A percentile compares a stretch with the other conserved stretches of the same genome.
Conservation (phyloP, 2,329 filamentous ascomycete genomes). For the Fusarium cicatricum region DNA sequence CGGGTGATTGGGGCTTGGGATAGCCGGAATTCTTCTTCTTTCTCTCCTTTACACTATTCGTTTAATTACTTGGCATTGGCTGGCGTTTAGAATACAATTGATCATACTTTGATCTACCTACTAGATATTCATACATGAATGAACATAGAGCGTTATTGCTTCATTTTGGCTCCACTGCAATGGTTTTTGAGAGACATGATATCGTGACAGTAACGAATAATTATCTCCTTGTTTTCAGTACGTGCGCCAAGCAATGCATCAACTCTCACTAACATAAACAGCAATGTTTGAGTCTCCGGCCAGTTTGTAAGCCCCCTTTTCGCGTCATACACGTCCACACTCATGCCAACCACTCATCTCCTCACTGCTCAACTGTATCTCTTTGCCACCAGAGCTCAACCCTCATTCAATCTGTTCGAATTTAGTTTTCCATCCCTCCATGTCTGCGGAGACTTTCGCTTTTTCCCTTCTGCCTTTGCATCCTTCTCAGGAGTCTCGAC, state of each 20-base stretch:
- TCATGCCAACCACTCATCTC: no score
- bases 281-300: no score
- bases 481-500: neutral
- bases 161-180: neutral
- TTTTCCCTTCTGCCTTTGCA: neutral
- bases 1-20: constrained; percentile 16
- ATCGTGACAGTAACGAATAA: no score
- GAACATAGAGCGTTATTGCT: constrained; percentile 24
- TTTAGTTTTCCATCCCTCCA: neutral
- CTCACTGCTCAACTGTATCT: neutral
- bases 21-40: constrained; percentile 22
- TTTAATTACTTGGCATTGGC: constrained; percentile 38
- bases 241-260: no score
- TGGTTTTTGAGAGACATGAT: neutral
- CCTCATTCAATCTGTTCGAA: neutral
- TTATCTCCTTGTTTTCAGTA: no score
- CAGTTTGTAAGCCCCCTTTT: no score
- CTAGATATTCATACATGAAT: constrained; percentile 32
- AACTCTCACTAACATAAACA: no score
- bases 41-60: constrained; percentile 36
- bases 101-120: constrained; percentile 31
- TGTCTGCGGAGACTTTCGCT: neutral
- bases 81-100: constrained; percentile 38
- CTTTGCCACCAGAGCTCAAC: neutral
- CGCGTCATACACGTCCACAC: no score